Conservation (phyloP, 352 stramenopile species). For the Aphanomyces cochlioides region DNA sequence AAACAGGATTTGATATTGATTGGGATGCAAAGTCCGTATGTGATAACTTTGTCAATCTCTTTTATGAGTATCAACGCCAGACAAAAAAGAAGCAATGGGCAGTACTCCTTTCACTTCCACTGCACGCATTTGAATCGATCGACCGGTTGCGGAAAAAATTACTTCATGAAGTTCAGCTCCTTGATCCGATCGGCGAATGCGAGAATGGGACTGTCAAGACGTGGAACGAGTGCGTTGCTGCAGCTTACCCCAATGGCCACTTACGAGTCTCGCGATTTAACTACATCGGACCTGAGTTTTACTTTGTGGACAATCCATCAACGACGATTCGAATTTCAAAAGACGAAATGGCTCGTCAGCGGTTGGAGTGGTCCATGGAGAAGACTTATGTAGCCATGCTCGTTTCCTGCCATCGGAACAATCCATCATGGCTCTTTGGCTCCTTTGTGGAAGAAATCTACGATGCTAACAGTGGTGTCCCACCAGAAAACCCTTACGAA, state of each 20-base stretch:
- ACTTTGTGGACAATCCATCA: not conserved
- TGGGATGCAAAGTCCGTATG: not conserved
- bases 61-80: not conserved
- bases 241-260: not conserved
- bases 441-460: not conserved
- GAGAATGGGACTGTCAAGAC: too few relatives aligned
- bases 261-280: not conserved
- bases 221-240: not conserved
- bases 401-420: not conserved
- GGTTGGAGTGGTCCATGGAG: not conserved
- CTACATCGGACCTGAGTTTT: not conserved
- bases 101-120: not conserved
- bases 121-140: not conserved
- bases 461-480: not conserved
- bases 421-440: not conserved
- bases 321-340: not conserved
- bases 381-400: not conserved
- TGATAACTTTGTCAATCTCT: constrained; percentile 4
- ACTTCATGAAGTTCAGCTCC: not conserved
- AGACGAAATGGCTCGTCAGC: not conserved
- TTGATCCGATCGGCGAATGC: too few relatives aligned
- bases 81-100: not conserved
- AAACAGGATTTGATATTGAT: not conserved
- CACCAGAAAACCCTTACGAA: too few relatives aligned
- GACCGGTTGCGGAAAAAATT: not conserved